Conservation (phyloP, 176 grass and related monocot species). For the Ampelocalamus luodianensis region DNA sequence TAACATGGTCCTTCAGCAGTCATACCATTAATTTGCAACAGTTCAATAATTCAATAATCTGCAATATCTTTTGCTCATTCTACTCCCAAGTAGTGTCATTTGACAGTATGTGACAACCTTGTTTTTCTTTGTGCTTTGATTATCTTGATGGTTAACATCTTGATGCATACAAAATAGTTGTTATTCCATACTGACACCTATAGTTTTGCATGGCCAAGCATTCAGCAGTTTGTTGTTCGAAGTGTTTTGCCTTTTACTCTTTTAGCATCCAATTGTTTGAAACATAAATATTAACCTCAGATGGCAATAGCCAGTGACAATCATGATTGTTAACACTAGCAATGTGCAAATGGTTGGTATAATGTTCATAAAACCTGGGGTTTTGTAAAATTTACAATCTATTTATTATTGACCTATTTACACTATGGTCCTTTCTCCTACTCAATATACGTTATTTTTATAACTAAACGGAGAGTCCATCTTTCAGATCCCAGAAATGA, state of each 20-base stretch:
- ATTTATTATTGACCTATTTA: not conserved
- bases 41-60: slow-evolving; percentile 9
- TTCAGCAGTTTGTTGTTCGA: slow-evolving; percentile 3
- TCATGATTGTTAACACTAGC: not conserved
- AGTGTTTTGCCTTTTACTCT: not conserved
- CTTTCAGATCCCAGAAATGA: not conserved
- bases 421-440: not conserved
- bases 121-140: not conserved
- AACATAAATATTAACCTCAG: slow-evolving; percentile 1
- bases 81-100: not conserved
- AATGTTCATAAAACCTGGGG: not conserved
- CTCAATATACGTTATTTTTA: not conserved
- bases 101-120: not conserved
- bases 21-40: not conserved
- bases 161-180: slow-evolving; percentile 12
- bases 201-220: slow-evolving; percentile 19
- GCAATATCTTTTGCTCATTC: slow-evolving; percentile 10
- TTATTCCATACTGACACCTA: not conserved
- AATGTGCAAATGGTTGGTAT: slow-evolving; percentile 4
- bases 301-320: not conserved
- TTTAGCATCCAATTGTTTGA: not conserved
- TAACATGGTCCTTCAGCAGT: slow-evolving; percentile 29
- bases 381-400: too few relatives aligned
- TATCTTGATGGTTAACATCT: slow-evolving; percentile 10
- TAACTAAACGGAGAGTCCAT: not conserved